phyloP scores from a whole-genome alignment of 1,139 yeast species.

The Zygosaccharomyces sapae region DNA sequence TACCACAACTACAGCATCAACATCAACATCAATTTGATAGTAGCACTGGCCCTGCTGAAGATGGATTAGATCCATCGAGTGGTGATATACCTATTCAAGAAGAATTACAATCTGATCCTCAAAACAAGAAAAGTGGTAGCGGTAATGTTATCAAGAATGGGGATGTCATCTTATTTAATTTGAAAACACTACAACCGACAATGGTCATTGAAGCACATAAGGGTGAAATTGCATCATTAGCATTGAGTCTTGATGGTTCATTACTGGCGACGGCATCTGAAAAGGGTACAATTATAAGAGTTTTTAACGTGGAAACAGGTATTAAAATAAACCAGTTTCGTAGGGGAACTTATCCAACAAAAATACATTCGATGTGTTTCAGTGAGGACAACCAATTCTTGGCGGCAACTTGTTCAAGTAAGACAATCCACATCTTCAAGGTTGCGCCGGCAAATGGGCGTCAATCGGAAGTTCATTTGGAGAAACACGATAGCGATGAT shows the following conservation, averaged over 20 bases:
- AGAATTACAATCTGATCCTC: background rate
- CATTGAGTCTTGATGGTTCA: constrained; percentile 76
- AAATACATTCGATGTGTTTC: constrained; percentile 77
- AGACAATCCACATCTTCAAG: constrained; percentile 90
- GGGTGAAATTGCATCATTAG: constrained; percentile 72
- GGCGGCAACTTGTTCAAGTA: constrained; percentile 85
- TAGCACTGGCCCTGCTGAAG: background rate
- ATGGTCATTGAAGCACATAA: constrained; percentile 93
- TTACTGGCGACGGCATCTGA: constrained; percentile 90
- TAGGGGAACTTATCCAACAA: constrained; percentile 90
- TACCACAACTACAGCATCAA: background rate
- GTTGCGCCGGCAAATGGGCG: constrained; percentile 37
- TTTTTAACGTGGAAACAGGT: constrained; percentile 81
- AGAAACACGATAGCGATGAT: constrained; percentile 22
- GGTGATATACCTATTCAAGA: background rate
- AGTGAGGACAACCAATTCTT: constrained; percentile 70
- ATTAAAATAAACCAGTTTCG: constrained; percentile 82
- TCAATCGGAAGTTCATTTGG: constrained; percentile 7
- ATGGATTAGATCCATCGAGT: background rate
- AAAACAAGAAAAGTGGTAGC: constrained; percentile 9
- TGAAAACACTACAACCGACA: constrained; percentile 71
- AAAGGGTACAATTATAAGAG: constrained; percentile 88
- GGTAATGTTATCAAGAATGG: constrained; percentile 52
- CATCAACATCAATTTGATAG: background rate
- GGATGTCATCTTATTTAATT: constrained; percentile 82